Conservation (phyloP, 805 yeast species). For the Wickerhamomyces subpelliculosus region DNA sequence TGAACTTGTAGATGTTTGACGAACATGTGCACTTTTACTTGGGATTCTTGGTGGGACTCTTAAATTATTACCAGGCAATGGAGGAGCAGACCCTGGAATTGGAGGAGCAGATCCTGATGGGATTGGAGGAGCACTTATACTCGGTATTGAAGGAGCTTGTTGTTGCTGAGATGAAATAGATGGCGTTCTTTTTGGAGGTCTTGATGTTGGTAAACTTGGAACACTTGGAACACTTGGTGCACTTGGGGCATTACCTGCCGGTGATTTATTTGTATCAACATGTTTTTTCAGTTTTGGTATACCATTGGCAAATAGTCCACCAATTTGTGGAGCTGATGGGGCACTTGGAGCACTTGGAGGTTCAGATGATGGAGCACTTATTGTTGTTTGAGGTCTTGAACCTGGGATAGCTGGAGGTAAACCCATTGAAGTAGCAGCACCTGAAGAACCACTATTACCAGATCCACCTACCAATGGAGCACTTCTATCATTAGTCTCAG, state of each 20-base stretch:
- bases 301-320: slow-evolving; percentile 56
- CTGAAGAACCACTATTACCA: slow-evolving; percentile 15
- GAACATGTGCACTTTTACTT: slow-evolving; percentile 11
- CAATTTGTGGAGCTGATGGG: slow-evolving; percentile 22
- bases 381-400: slow-evolving; percentile 14
- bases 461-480: slow-evolving; percentile 44
- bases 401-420: slow-evolving; percentile 24
- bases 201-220: slow-evolving; percentile 13
- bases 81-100: slow-evolving; percentile 7
- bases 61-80: slow-evolving; percentile 16
- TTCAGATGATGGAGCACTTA: slow-evolving; percentile 11
- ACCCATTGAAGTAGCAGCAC: slow-evolving; percentile 8
- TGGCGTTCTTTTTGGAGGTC: slow-evolving; percentile 1
- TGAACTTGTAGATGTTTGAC: slow-evolving; percentile 11
- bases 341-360: slow-evolving; percentile 19
- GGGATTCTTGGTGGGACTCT: slow-evolving; percentile 12
- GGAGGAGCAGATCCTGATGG: slow-evolving; percentile 15
- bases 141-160: slow-evolving; percentile 25
- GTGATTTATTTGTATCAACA: slow-evolving; percentile 18
- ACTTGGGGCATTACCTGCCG: slow-evolving; percentile 10
- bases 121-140: slow-evolving; percentile 20
- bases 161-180: neutral
- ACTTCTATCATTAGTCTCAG: slow-evolving; percentile 61
- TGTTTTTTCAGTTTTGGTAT: slow-evolving; percentile 61
- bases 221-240: slow-evolving; percentile 15